A percentile compares a stretch with the other conserved stretches of the same genome.
phyloP scores from a whole-genome alignment of 2,329 filamentous ascomycete genomes.

The Neofusicoccum parvum region DNA sequence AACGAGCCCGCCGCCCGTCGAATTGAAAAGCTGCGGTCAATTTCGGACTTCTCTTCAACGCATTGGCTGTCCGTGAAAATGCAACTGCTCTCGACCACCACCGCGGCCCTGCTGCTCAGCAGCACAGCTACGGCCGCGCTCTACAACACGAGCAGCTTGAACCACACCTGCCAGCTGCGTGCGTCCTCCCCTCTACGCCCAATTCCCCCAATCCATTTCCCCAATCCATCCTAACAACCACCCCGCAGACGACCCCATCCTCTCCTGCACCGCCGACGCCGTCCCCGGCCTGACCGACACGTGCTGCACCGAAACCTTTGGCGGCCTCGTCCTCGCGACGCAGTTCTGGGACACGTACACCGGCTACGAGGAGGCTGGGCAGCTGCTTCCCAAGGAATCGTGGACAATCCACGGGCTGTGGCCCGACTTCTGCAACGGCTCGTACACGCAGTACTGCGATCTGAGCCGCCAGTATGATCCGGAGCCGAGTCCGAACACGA shows the following conservation, averaged over 20 bases:
- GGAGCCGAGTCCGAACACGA: constrained; percentile 63
- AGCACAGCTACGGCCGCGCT: constrained; percentile 39
- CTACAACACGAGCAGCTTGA: constrained; percentile 53
- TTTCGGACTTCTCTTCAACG: too few relatives aligned
- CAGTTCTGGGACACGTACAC: constrained; percentile 69
- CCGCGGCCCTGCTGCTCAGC: constrained; percentile 23
- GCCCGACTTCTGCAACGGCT: constrained; percentile 58
- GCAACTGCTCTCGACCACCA: not conserved
- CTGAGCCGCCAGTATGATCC: constrained; percentile 66
- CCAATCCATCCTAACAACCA: not conserved
- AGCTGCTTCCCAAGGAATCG: constrained; percentile 58
- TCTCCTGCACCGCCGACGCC: constrained; percentile 36
- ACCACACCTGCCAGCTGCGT: constrained; percentile 61
- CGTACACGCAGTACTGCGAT: constrained; percentile 70
- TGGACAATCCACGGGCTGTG: constrained; percentile 66
- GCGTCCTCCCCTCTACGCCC: too few relatives aligned
- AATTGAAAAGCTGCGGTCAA: too few relatives aligned
- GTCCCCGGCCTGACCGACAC: constrained; percentile 52
- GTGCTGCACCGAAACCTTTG: constrained; percentile 67
- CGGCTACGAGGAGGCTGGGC: constrained; percentile 59
- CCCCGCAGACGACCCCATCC: constrained; percentile 22
- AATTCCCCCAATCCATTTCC: constrained; percentile 5
- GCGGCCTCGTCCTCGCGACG: constrained; percentile 63
- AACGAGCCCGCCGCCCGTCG: too few relatives aligned
- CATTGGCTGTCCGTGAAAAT: not conserved